phyloP scores from a whole-genome alignment of 768 basidiomycete genomes.

The Hygrophoropsis aurantiaca region DNA sequence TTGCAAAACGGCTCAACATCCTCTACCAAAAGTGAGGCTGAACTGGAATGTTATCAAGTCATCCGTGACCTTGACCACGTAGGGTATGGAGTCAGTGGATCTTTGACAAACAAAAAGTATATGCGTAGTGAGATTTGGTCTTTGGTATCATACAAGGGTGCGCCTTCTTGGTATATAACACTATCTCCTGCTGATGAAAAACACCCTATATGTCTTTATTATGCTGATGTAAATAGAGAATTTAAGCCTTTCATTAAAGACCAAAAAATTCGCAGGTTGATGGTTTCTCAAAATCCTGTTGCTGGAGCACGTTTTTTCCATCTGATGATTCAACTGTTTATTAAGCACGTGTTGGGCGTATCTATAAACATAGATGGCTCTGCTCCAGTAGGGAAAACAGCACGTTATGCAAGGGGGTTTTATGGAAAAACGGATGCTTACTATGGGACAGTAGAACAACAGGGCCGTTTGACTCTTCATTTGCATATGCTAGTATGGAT shows the following conservation, averaged over 20 bases:
- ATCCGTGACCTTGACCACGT: conserved; percentile 28
- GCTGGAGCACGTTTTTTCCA: conserved; percentile 34
- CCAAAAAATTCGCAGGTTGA: not conserved
- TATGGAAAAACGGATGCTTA: conserved; percentile 30
- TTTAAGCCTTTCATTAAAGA: conserved; percentile 12
- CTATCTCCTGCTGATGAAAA: conserved; percentile 33
- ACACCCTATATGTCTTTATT: conserved; percentile 37
- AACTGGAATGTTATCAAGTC: conserved; percentile 22
- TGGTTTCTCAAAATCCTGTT: conserved; percentile 23
- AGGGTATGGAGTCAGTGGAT: conserved; percentile 23
- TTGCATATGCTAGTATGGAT: conserved; percentile 42
- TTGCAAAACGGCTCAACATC: too few relatives aligned
- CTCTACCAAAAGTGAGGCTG: too few relatives aligned
- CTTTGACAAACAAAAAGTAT: conserved; percentile 25
- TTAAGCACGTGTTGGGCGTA: conserved; percentile 23
- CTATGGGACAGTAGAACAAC: conserved; percentile 38
- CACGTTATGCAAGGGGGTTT: too few relatives aligned
- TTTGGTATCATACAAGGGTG: conserved; percentile 16
- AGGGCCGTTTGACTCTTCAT: conserved; percentile 41
- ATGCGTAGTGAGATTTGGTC: conserved; percentile 23
- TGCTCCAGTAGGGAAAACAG: not conserved
- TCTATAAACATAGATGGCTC: conserved; percentile 6
- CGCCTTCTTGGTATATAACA: conserved; percentile 38
- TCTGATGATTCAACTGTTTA: conserved; percentile 25
- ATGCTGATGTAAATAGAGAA: conserved; percentile 21